These are phyloP conservation scores for Populus euphratica DNA, from an alignment of 345 rosid genomes.

Conservation along the genomic window DNA sequence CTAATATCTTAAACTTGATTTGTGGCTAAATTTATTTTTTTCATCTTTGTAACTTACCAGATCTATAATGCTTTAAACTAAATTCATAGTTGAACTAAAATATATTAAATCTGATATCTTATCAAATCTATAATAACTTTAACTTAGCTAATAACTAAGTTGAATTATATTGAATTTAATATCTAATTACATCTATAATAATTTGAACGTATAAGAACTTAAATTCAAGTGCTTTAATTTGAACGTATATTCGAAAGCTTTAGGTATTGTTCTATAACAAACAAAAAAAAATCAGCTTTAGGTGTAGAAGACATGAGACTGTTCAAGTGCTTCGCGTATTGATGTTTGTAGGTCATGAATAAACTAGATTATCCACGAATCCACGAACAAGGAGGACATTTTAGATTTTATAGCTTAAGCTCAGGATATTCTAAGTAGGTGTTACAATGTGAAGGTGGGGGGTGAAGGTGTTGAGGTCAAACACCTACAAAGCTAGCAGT, in stretches of 20 bases:
- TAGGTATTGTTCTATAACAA: too few species aligned
- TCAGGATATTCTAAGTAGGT: neutral
- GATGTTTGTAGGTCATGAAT: neutral
- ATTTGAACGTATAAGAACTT: rapidly evolving
- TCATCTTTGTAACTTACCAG: rapidly evolving
- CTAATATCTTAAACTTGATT: rapidly evolving
- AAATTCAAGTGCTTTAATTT: too few species aligned
- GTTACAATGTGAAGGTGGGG: neutral
- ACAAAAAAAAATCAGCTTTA: too few species aligned
- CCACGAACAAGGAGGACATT: neutral
- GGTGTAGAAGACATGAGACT: neutral
- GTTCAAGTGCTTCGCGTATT: neutral
- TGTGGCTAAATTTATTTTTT: rapidly evolving
- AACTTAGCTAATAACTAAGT: rapidly evolving
- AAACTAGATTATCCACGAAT: neutral
- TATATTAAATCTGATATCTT: rapidly evolving
- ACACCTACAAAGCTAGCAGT: conserved; percentile 18
- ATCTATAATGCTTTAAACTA: too few species aligned
- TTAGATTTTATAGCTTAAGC: neutral
- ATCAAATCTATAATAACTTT: rapidly evolving
- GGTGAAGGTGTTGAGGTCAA: conserved; percentile 18
- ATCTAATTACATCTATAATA: rapidly evolving
- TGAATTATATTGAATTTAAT: rapidly evolving
- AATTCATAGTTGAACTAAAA: too few species aligned
- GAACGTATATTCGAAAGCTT: too few species aligned